A percentile compares a stretch with the other conserved stretches of the same genome.
Conservation (phyloP, 2,329 filamentous ascomycete genomes). For the Hypoxylon sp. region DNA sequence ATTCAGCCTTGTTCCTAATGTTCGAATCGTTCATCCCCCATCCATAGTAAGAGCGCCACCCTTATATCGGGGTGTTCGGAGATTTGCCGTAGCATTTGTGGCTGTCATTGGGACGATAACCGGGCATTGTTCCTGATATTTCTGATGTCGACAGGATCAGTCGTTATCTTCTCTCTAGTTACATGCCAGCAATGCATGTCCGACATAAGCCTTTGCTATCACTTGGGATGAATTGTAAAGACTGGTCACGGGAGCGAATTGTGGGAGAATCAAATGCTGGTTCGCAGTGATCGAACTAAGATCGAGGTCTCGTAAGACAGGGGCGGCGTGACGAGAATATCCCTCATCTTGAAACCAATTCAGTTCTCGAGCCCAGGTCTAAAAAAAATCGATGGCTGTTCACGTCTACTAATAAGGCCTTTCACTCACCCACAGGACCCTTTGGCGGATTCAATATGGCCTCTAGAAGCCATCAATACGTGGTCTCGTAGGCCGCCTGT, state of each 20-base stretch:
- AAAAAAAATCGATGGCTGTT: constrained; percentile 23
- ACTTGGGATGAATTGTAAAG: constrained; percentile 8
- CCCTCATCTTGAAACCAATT: constrained; percentile 23
- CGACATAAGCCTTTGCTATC: constrained; percentile 13
- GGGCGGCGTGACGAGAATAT: constrained; percentile 2
- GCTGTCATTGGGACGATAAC: constrained; percentile 14
- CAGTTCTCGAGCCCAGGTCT: constrained; percentile 21
- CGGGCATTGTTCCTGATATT: constrained; percentile 23
- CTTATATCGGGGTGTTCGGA: constrained; percentile 29
- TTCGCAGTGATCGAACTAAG: constrained; percentile 11
- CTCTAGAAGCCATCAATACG: constrained; percentile 36
- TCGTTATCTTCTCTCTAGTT: constrained; percentile 18
- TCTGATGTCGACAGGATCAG: constrained; percentile 8
- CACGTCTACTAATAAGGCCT: constrained; percentile 42
- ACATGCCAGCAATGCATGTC: constrained; percentile 20
- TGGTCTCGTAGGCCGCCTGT: constrained; percentile 39
- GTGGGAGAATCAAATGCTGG: constrained; percentile 2
- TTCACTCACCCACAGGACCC: constrained; percentile 24
- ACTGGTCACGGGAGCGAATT: constrained; percentile 21
- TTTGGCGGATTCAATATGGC: constrained; percentile 17
- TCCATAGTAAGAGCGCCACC: constrained; percentile 17
- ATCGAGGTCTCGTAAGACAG: constrained; percentile 14
- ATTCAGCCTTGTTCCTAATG: constrained; percentile 18
- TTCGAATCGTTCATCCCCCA: constrained; percentile 19
- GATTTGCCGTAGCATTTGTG: constrained; percentile 23